A percentile compares a stretch with the other conserved stretches of the same genome.
phyloP scores from a whole-genome alignment of 495 filamentous ascomycete genomes.

The Physcia stellaris region DNA sequence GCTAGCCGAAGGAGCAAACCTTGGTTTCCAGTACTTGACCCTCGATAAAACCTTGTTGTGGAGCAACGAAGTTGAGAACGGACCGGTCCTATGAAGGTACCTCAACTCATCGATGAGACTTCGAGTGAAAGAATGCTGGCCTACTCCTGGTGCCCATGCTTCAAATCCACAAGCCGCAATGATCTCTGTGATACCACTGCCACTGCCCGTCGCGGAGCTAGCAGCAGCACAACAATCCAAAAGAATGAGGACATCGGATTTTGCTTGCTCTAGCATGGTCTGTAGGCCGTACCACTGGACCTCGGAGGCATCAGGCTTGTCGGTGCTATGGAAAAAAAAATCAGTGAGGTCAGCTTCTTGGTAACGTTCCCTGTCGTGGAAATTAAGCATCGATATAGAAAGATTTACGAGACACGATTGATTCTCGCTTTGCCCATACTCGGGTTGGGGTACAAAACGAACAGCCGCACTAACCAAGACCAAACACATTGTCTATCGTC shows the following conservation, averaged over 20 bases:
- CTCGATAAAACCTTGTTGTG: conserved; percentile 6
- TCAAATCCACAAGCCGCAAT: conserved; percentile 21
- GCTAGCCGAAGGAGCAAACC: neutral
- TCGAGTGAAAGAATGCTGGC: conserved; percentile 17
- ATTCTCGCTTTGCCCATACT: too few species aligned
- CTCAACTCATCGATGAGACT: conserved; percentile 12
- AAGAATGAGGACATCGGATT: conserved; percentile 37
- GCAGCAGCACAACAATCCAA: conserved; percentile 40
- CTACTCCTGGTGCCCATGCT: conserved; percentile 7
- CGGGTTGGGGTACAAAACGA: too few species aligned
- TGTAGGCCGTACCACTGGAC: conserved; percentile 38
- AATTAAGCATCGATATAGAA: too few species aligned
- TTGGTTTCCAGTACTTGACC: conserved; percentile 6
- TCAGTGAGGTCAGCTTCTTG: neutral
- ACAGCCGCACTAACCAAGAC: conserved; percentile 33
- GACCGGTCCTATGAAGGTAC: neutral
- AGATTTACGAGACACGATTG: too few species aligned
- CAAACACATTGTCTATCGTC: conserved; percentile 38
- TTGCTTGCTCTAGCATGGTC: conserved; percentile 36
- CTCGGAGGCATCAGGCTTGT: conserved; percentile 6
- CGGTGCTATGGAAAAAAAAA: conserved; percentile 20
- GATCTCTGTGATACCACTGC: conserved; percentile 14
- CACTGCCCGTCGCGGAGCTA: neutral
- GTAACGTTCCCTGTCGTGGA: too few species aligned
- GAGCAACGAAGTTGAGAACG: conserved; percentile 1